Base-by-base conservation (phyloP, 2,329 filamentous ascomycete genomes). In the Trichoderma polysporum region DNA sequence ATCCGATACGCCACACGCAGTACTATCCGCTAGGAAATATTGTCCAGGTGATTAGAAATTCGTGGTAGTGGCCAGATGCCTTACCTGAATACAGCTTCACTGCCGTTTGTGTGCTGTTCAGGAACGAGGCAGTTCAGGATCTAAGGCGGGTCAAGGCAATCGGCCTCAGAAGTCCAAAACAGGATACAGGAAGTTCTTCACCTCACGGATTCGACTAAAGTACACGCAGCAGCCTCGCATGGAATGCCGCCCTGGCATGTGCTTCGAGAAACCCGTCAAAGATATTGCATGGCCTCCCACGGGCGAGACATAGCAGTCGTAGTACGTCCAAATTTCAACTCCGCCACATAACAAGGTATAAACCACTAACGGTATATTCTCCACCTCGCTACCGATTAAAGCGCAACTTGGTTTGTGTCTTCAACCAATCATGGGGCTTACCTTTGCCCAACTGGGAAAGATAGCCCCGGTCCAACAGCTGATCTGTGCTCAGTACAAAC, bases 391-490 rank as follows among this genome's bases (percentile, higher is more conserved):
- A 50, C 47, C 2, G 17, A 50, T 29, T 12, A 49, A 49, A 49
- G 29, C 57, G 39, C 31, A 39, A 45, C 37, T 29, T 12, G 8
- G 22, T 19, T 22, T 3, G 25, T 9, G 8, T 8, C 10, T 10
- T 2, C 33, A 62, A 13, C 59, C 59, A 62, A 62, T 62, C 59
- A 62, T 17, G 13, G 25, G 9, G 31, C 4, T 19, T 13, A n/a
- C 27, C n/a, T 3, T 9, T 33, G n/a, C 59, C 59, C 8, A 62
- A 62, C 59, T 62, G 17, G 59, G 59, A 41, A 41, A 62, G 33
- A 12, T 15, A 12, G 17, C 37, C 54, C 37, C 12, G 8, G 12
- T 27, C 13, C 13, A 33, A 22, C 49, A 37, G 31, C 45, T 52
- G 33, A 62, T 62, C 59, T 52, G 45, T 62, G 58, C 33, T 52